A percentile compares a stretch with the other conserved stretches of the same genome.
These are phyloP conservation scores for Colletotrichum incanum DNA, from an alignment of 2,329 filamentous ascomycete species.

Conservation along the genomic window DNA sequence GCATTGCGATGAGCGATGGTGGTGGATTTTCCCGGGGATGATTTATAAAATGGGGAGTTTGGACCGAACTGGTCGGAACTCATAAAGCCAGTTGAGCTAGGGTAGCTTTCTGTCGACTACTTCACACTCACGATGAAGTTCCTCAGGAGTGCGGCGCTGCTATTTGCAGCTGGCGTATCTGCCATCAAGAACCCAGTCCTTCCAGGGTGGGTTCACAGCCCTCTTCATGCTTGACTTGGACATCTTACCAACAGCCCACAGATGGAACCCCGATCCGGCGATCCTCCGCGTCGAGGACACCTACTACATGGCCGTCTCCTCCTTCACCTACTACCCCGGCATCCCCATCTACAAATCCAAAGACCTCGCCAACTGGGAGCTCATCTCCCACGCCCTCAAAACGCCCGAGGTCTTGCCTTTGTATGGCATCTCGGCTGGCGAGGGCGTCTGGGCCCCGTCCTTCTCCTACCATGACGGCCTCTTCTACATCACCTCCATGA, in stretches of 20 bases:
- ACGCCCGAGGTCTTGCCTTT: slow-evolving; percentile 26
- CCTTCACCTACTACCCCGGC: slow-evolving; percentile 69
- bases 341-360: slow-evolving; percentile 57
- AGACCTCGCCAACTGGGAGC: slow-evolving; percentile 45
- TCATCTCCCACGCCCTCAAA: slow-evolving; percentile 28
- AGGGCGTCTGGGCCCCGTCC: slow-evolving; percentile 37
- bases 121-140: slow-evolving; percentile 28
- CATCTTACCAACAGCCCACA: background rate
- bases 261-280: slow-evolving; percentile 39
- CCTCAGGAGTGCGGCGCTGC: slow-evolving; percentile 6
- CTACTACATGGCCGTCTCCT: slow-evolving; percentile 30
- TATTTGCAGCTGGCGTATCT: slow-evolving; percentile 25
- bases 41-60: slow-evolving; percentile 1
- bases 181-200: slow-evolving; percentile 40
- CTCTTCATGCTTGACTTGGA: background rate
- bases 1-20: background rate
- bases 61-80: background rate
- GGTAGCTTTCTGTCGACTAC: too few species aligned
- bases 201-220: slow-evolving; percentile 8
- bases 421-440: slow-evolving; percentile 25
- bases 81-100: background rate
- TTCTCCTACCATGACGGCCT: slow-evolving; percentile 49
- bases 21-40: background rate
- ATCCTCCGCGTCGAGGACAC: slow-evolving; percentile 30
- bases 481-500: slow-evolving; percentile 51